Base-by-base conservation (phyloP, 2,329 filamentous ascomycete genomes). In the Diplocarpon rosae region DNA sequence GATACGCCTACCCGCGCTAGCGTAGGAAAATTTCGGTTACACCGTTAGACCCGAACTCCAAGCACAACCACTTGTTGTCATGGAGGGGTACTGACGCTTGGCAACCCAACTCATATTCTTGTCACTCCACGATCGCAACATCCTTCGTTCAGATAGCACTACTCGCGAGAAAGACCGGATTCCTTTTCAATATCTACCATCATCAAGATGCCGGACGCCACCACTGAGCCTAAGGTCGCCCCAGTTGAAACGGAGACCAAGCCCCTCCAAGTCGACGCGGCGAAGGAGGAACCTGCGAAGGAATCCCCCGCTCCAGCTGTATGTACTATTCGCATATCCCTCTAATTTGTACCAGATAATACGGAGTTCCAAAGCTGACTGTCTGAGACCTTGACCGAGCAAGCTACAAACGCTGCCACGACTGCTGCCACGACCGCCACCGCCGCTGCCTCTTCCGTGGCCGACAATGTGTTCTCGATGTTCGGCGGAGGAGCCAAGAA, bases 401-500 rank as follows among this genome's bases (percentile, higher is more conserved):
- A 59, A 37, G 64, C 61, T 13, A 58, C 59, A 37, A 59, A 60
- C 35, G 62, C 62, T 41, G 63, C 61, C 36, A 56, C 63, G 30
- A 56, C 65, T 42, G 64, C 65, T 50, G 59, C 62, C 40, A 57
- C 60, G 34, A 65, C 66, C 50, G 67, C 66, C 16, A 63, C 63
- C 34, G 42, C 64, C 45, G 63, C 65, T 39, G 60, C 63, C 42
- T 57, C 59, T 37, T 65, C 65, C 50, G 67, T 69, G 29, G 61
- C 62, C 14, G 77, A 77, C 8, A 73, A 76, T 56, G 85, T 96
- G 54, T 96, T 96, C 73, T 90, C 86, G 67, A 96, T 98, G 92
- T 98, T 98, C 63, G 92, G 92, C 58, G 92, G 92, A 53, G 92
- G 92, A 51, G 85, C 85, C 49, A 94, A 94, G 79, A 96, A 95